phyloP scores from a whole-genome alignment of 495 filamentous ascomycete genomes.

The Trichoderma asperelloides region DNA sequence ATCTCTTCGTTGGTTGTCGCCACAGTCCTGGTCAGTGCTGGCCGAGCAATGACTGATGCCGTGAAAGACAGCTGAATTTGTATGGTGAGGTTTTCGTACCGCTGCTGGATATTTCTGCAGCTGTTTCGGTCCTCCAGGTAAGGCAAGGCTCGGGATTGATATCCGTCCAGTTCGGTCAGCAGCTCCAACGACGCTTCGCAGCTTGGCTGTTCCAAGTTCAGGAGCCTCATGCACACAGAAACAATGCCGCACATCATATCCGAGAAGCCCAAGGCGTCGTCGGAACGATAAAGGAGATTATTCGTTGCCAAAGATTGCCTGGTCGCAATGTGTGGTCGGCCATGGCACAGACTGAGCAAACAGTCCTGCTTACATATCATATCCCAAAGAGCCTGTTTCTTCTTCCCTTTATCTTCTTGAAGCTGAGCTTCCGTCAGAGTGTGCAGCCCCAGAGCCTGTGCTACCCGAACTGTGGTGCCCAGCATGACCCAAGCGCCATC shows the following conservation, averaged over 20 bases:
- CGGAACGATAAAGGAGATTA: background rate
- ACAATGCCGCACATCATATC: background rate
- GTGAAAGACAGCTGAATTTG: background rate
- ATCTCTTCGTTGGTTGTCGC: background rate
- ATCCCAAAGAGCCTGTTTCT: background rate
- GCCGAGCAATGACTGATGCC: background rate
- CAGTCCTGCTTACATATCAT: background rate
- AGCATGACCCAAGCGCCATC: background rate
- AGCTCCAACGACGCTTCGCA: background rate
- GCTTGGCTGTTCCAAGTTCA: background rate
- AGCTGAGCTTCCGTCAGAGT: background rate
- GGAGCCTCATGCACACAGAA: background rate
- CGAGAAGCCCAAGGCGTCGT: background rate
- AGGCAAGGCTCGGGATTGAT: background rate
- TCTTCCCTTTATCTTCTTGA: background rate
- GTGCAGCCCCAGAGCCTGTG: background rate
- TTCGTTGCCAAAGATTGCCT: background rate
- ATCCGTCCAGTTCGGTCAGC: background rate
- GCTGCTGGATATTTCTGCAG: background rate
- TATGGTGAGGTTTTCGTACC: background rate
- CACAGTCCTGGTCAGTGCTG: background rate
- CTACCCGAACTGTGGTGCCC: background rate
- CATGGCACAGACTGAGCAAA: constrained; percentile 1
- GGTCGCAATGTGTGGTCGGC: background rate
- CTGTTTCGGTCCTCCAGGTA: background rate